These are phyloP conservation scores for Penicillium sp. DNA, from an alignment of 2,329 filamentous ascomycete species.

Conservation along the genomic window DNA sequence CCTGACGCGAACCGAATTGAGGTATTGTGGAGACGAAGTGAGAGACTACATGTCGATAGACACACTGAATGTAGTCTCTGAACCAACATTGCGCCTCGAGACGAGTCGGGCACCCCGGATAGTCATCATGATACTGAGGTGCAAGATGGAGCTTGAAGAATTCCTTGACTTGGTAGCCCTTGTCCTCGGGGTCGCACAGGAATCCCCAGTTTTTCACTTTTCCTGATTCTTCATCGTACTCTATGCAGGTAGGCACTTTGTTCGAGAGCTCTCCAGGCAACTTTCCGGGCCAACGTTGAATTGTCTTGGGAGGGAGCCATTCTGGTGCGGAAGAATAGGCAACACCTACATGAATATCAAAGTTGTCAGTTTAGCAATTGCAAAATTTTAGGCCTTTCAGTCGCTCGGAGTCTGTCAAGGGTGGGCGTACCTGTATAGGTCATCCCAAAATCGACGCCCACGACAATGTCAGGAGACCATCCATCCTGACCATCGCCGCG, in stretches of 20 bases:
- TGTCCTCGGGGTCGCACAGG: slow-evolving; percentile 39
- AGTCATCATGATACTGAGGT: slow-evolving; percentile 33
- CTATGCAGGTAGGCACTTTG: slow-evolving; percentile 40
- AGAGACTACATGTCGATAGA: slow-evolving; percentile 38
- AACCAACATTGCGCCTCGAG: slow-evolving; percentile 35
- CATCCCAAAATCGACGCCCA: slow-evolving; percentile 38
- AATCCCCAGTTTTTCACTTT: slow-evolving; percentile 41
- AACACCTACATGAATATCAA: slow-evolving; percentile 32
- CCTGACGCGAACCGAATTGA: slow-evolving; percentile 31
- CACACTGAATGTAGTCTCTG: slow-evolving; percentile 39
- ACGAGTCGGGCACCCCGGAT: slow-evolving; percentile 26
- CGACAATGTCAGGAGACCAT: slow-evolving; percentile 33
- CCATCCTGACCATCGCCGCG: slow-evolving; percentile 14
- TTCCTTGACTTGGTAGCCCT: slow-evolving; percentile 32
- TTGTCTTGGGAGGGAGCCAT: slow-evolving; percentile 39
- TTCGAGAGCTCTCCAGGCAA: slow-evolving; percentile 37
- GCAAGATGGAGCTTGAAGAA: slow-evolving; percentile 46
- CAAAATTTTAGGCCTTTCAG: neutral
- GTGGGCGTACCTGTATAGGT: slow-evolving; percentile 29
- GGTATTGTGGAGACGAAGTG: slow-evolving; percentile 33
- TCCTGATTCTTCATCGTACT: slow-evolving; percentile 26
- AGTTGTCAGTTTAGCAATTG: neutral
- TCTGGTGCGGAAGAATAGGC: slow-evolving; percentile 42
- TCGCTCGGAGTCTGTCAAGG: no score
- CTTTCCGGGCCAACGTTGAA: slow-evolving; percentile 42